Conservation (phyloP, 2,329 filamentous ascomycete genomes). For the Dothiorella sarmentorum region DNA sequence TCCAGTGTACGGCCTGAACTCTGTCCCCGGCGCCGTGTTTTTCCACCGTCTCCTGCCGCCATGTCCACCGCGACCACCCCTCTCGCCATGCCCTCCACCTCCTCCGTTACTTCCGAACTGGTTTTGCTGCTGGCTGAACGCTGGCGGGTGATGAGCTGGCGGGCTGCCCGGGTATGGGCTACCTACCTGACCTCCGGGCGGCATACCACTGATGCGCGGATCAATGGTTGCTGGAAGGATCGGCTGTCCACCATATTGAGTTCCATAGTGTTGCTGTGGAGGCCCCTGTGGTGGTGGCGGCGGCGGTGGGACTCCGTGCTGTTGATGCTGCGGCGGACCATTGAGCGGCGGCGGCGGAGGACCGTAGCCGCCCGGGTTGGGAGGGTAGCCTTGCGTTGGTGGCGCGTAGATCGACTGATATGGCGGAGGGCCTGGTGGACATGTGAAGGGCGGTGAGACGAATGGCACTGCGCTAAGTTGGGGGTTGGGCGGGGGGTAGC, state of each 20-base stretch:
- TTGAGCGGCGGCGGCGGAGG: background rate
- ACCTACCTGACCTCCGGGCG: background rate
- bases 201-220: constrained; percentile 17
- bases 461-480: constrained; percentile 10
- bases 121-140: constrained; percentile 15
- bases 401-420: constrained; percentile 16
- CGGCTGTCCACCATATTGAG: constrained; percentile 39
- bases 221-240: constrained; percentile 39
- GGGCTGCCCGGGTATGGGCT: constrained; percentile 3
- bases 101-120: constrained; percentile 2
- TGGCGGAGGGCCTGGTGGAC: constrained; percentile 16
- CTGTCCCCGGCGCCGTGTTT: constrained; percentile 7
- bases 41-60: constrained; percentile 6
- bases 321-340: background rate
- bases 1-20: constrained; percentile 16
- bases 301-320: constrained; percentile 2
- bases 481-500: constrained; percentile 13
- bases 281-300: constrained; percentile 8
- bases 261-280: constrained; percentile 3
- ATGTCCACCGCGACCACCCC: constrained; percentile 1
- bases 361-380: background rate
- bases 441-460: constrained; percentile 10
- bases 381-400: constrained; percentile 8
- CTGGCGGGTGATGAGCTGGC: constrained; percentile 7
- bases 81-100: background rate